Conservation (phyloP, 768 basidiomycete genomes). For the Mycena alexandri region DNA sequence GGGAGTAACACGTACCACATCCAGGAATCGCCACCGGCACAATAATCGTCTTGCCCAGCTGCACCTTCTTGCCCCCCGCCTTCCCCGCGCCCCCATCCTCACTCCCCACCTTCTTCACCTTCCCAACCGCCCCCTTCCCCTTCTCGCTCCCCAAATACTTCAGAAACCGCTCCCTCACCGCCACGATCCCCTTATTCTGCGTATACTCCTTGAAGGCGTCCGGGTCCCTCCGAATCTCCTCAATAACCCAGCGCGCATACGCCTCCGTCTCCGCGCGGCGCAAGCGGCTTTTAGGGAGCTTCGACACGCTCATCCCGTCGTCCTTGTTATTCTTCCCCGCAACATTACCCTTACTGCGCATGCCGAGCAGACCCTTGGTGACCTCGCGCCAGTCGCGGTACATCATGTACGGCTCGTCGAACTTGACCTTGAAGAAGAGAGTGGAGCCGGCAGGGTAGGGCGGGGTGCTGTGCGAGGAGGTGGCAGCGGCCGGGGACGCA, state of each 20-base stretch:
- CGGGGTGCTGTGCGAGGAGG: conserved; percentile 30
- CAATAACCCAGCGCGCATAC: conserved; percentile 88
- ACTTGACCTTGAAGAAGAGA: conserved; percentile 99
- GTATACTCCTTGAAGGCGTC: conserved; percentile 70
- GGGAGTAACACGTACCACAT: conserved; percentile 74
- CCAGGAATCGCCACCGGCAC: conserved; percentile 93
- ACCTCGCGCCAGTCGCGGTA: conserved; percentile 98
- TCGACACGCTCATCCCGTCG: conserved; percentile 39
- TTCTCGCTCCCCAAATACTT: conserved; percentile 69
- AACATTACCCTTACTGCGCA: conserved; percentile 55
- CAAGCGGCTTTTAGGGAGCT: conserved; percentile 75
- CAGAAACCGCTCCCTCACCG: conserved; percentile 83
- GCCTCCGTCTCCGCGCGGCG: conserved; percentile 80
- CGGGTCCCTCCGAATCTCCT: conserved; percentile 75
- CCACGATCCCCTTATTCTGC: conserved; percentile 88
- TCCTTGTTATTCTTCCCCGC: conserved; percentile 41
- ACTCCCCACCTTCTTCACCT: conserved; percentile 31
- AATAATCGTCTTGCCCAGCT: conserved; percentile 82
- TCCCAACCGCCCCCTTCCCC: conserved; percentile 51
- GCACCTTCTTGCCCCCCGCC: conserved; percentile 4
- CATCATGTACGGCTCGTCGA: conserved; percentile 99
- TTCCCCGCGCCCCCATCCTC: conserved; percentile 46
- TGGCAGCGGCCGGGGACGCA: too few species aligned
- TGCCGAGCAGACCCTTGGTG: conserved; percentile 73
- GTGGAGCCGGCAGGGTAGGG: conserved; percentile 86